phyloP scores from a whole-genome alignment of 768 basidiomycete species.

The Tricholoma sp. region DNA sequence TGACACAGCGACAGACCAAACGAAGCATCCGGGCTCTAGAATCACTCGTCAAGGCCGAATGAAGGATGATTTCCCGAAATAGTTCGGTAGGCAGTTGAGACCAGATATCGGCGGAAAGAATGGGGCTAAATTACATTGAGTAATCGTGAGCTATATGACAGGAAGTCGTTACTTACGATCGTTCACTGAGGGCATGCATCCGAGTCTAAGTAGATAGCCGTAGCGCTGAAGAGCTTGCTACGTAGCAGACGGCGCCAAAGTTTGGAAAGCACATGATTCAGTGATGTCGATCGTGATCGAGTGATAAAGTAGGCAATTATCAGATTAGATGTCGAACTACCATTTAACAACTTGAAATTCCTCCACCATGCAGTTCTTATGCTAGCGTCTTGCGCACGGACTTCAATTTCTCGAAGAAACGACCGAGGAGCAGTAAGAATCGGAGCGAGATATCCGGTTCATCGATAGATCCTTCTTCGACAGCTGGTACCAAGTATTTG shows the following conservation, averaged over 20 bases:
- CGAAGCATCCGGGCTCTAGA: conserved; percentile 24
- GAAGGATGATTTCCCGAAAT: conserved; percentile 26
- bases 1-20: conserved; percentile 27
- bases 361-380: too few species aligned
- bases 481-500: conserved; percentile 6
- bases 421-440: neutral
- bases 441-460: conserved; percentile 1
- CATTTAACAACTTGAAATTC: neutral
- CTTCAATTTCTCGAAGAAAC: neutral
- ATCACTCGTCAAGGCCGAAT: conserved; percentile 19
- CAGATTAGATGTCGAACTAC: neutral
- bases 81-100: conserved; percentile 27
- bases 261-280: neutral
- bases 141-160: neutral
- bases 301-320: neutral
- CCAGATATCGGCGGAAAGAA: conserved; percentile 20
- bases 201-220: neutral
- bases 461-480: conserved; percentile 5
- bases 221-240: too few species aligned
- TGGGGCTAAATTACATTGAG: neutral
- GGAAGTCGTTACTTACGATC: neutral
- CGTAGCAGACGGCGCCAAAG: too few species aligned
- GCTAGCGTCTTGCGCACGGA: too few species aligned
- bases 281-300: neutral
- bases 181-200: neutral